Conservation (phyloP, 2,329 filamentous ascomycete genomes). For the Colletotrichum higginsianum region DNA sequence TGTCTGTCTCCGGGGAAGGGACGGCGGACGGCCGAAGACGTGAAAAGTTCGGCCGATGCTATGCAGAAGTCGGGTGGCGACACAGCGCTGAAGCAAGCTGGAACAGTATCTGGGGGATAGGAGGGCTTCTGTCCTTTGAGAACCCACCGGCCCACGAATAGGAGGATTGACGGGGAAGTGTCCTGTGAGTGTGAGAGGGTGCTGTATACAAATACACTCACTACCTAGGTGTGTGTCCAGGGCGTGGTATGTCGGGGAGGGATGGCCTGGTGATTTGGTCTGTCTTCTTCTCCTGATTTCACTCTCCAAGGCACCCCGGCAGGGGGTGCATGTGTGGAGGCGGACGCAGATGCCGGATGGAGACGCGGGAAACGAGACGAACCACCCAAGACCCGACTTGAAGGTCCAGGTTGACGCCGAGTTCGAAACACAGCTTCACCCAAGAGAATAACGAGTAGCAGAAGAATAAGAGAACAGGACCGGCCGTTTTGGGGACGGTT, state of each 20-base stretch:
- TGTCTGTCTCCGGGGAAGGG: not conserved
- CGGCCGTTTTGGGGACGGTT: conserved; percentile 53
- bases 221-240: not conserved
- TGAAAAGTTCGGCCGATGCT: conserved; percentile 10
- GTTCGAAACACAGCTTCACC: not conserved
- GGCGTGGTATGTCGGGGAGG: not conserved
- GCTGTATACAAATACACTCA: not conserved
- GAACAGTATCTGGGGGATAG: not conserved
- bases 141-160: conserved; percentile 18
- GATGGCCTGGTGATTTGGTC: not conserved
- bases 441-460: conserved; percentile 34
- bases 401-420: not conserved
- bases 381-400: conserved; percentile 27
- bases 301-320: conserved; percentile 30
- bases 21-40: too few relatives aligned
- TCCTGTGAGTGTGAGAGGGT: not conserved
- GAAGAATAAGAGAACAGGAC: conserved; percentile 47
- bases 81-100: not conserved
- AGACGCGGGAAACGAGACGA: conserved; percentile 37
- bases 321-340: not conserved
- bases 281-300: conserved; percentile 22
- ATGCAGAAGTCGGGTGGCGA: not conserved
- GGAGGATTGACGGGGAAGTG: conserved; percentile 13
- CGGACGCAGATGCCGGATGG: conserved; percentile 22
- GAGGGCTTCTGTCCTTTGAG: conserved; percentile 21